Percentiles rank a stretch among this genome's conserved stretches.
phyloP scores from a whole-genome alignment of 352 stramenopile species.

The Phytophthora litchii region DNA sequence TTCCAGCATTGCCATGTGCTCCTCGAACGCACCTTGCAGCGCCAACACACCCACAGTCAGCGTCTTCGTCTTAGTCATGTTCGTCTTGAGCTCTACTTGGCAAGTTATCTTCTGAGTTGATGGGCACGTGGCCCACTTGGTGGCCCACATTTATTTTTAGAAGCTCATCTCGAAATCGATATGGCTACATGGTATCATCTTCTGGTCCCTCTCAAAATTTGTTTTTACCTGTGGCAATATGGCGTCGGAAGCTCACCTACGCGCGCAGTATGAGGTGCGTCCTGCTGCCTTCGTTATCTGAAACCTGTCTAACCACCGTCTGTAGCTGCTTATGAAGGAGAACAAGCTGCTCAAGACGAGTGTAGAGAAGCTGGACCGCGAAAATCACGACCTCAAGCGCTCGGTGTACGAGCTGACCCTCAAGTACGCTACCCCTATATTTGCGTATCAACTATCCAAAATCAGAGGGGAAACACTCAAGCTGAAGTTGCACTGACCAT shows the following conservation, averaged over 20 bases:
- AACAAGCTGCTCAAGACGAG: conserved; percentile 84
- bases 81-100: conserved; percentile 7
- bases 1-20: conserved; percentile 90
- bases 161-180: no score
- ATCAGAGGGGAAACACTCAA: conserved; percentile 4
- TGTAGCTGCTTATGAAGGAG: conserved; percentile 79
- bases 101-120: conserved; percentile 16
- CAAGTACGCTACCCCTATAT: conserved; percentile 53
- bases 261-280: conserved; percentile 82
- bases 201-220: neutral
- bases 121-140: conserved; percentile 6
- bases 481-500: conserved; percentile 33
- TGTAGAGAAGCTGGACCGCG: conserved; percentile 84
- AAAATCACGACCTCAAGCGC: conserved; percentile 91
- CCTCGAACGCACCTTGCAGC: conserved; percentile 91
- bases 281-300: neutral
- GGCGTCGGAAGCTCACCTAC: conserved; percentile 82
- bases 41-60: conserved; percentile 86
- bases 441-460: conserved; percentile 13
- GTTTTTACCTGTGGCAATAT: conserved; percentile 39
- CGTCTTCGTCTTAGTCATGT: conserved; percentile 23
- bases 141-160: no score
- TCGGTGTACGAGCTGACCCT: conserved; percentile 91
- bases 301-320: neutral
- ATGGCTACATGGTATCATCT: conserved; percentile 19